phyloP scores from a whole-genome alignment of 1,139 yeast species.

The Geotrichum bryndzae region DNA sequence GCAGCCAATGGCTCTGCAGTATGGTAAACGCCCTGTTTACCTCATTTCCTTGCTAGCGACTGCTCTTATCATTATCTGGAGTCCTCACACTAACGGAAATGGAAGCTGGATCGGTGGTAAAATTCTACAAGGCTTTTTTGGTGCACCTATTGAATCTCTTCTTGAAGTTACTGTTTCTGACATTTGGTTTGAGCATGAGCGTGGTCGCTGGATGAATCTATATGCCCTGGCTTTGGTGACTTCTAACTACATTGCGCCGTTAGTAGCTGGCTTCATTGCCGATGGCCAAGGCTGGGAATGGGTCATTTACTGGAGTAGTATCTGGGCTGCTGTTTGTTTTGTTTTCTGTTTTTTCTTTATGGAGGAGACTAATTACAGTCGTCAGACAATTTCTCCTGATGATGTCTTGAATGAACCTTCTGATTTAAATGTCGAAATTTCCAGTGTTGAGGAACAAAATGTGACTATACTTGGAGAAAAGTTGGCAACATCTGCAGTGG shows the following conservation, averaged over 20 bases:
- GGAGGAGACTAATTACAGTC: constrained; percentile 70
- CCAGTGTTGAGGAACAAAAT: neutral
- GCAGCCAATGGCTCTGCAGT: constrained; percentile 49
- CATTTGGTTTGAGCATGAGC: constrained; percentile 62
- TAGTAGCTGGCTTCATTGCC: constrained; percentile 66
- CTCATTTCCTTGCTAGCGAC: constrained; percentile 39
- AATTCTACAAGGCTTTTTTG: constrained; percentile 45
- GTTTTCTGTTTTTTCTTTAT: constrained; percentile 51
- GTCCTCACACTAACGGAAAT: constrained; percentile 30
- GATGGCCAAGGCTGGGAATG: constrained; percentile 57
- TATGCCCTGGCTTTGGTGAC: constrained; percentile 72
- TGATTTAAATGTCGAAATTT: neutral
- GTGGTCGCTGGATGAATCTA: constrained; percentile 68
- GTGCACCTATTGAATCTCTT: constrained; percentile 51
- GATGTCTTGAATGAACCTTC: constrained; percentile 13
- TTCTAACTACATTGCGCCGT: constrained; percentile 73
- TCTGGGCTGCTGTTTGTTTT: constrained; percentile 54
- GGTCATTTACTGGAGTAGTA: constrained; percentile 79
- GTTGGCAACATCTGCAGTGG: constrained; percentile 7
- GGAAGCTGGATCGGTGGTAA: constrained; percentile 40
- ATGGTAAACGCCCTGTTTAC: constrained; percentile 50
- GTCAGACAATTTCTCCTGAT: constrained; percentile 32
- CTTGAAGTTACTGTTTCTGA: constrained; percentile 42
- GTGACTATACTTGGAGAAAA: constrained; percentile 8
- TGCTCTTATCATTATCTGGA: constrained; percentile 29